Evolutionary conservation across 225 moss, liverwort and hornwort species (phyloP).

Genomic region (Physcomitrium patens): DNA sequence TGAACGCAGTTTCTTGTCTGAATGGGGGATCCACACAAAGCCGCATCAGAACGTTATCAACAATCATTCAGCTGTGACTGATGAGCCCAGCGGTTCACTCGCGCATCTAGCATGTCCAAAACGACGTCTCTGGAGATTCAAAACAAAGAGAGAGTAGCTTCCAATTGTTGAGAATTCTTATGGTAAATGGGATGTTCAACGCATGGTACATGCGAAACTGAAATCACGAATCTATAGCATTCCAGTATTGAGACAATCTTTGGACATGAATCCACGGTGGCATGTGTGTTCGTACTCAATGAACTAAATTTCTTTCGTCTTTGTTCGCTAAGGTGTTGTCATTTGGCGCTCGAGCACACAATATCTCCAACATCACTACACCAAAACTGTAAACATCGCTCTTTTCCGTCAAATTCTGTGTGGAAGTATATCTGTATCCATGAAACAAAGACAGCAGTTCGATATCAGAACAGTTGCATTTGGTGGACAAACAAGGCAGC

Average conservation of each 20-base stretch:
- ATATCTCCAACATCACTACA: conserved; percentile 38
- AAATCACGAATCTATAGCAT: background rate
- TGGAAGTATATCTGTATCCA: conserved; percentile 33
- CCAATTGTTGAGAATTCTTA: too few species aligned
- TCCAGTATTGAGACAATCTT: too few species aligned
- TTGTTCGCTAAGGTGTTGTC: background rate
- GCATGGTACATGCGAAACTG: background rate
- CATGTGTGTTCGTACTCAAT: conserved; percentile 6
- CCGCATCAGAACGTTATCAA: background rate
- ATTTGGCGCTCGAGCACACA: conserved; percentile 19
- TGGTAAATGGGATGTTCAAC: background rate
- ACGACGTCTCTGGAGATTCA: too few species aligned
- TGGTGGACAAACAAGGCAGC: background rate
- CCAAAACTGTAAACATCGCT: conserved; percentile 51
- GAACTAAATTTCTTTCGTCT: background rate
- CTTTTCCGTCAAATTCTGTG: conserved; percentile 30
- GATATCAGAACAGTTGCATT: background rate
- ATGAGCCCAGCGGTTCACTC: background rate
- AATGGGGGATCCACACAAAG: background rate
- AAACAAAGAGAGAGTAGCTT: too few species aligned
- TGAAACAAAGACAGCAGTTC: background rate
- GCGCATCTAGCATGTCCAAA: too few species aligned
- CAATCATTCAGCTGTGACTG: too few species aligned
- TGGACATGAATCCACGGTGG: background rate
- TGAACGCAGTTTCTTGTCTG: conserved; percentile 13